Evolutionary conservation across 192 early-diverging fungal genomes (phyloP), one percentile per base, ranked within the genome.

Genomic region (Coemansia furcata): DNA sequence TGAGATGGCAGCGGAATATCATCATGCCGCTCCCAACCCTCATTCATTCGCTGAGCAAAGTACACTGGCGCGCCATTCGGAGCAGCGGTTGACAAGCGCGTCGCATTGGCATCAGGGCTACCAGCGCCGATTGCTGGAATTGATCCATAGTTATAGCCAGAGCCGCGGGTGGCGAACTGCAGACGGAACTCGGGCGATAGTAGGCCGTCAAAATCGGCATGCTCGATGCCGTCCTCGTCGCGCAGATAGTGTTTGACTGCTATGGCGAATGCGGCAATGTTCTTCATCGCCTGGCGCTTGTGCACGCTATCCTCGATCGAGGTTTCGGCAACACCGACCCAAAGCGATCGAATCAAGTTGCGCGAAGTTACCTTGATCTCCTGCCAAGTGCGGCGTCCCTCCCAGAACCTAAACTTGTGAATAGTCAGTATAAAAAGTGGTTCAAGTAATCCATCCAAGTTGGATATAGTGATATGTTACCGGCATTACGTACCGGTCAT

Each of bases 241-340:
- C 94, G 89, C 35, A 97, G 83, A 63, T 92, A 91, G 69, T 95
- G 91, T 84, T 95, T 98, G 44, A 88, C 87, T 1, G 91, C 84
- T 44, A 91, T 80, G 37, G 89, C 85, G 71, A 91, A 95, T 6
- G 92, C 94, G 0, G 91, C 83, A 11, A 98, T 74, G 71, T 93
- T 89, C 78, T 94, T 90, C 58, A 86, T 84, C 60, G 92, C 90
- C 74, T 94, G 89, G 30, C 82, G 75, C 65, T 89, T 76, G 42
- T 62, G 66, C 29, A 62, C 69, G 54, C 69, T 63, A 52, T 82
- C 80, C 40, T 91, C 87, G 23, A 74, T 68, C 9, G 80, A 78
- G 58, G 80, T 78, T 58, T 91, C 85, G 43, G 66, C 63, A 8
- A 86, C 74, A n/a, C 84, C 73, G 54, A 93, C 85, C 92, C 92